Evolutionary conservation across 73 alveolate species (phyloP), one percentile per base, ranked within the genome.

Genomic region (Uronychia binucleata): DNA sequence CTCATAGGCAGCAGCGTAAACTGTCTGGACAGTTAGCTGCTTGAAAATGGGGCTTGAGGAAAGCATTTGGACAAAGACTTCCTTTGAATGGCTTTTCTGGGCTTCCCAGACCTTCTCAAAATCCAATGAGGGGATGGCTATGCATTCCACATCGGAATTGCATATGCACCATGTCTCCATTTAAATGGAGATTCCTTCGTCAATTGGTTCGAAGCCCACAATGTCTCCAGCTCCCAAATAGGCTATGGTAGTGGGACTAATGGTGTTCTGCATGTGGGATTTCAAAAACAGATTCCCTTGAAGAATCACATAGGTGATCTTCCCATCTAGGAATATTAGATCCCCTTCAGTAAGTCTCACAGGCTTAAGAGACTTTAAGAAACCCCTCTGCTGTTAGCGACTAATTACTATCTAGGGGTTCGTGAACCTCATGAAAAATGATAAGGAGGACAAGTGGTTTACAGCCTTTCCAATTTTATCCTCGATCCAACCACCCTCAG

Each of bases 401-500:
- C 19, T 33, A 14, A 28, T 75, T 79, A 33, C 79, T n/a, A 79
- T 26, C 0, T 46, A 59, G 14, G 34, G 30, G 46, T 8, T 26
- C 28, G 34, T 35, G 35, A 79, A 28, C 57, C 86, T 79, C 58
- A 33, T 79, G 57, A 79, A 79, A 57, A 79, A 79, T 29, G 77
- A 33, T 34, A 79, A 30, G 31, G 19, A 1, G 0, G 1, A 27
- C 26, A 79, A 30, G 11, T 1, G 59, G 0, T 79, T 25, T 0
- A 33, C 75, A 28, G 77, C 77, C 1, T 78, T 29, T 8, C 34
- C 13, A 1, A 26, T 30, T 28, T 28, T 19, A 13, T 34, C 34
- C 30, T 34, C 13, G 1, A 29, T 59, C 85, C 85, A 78, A 1
- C 85, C 76, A 32, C 13, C 33, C 32, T 79, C 86, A 5, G 8